Percentiles rank a stretch among this genome's conserved stretches.
phyloP scores from a whole-genome alignment of 768 basidiomycete species.

The Cystofilobasidium capitatum region DNA sequence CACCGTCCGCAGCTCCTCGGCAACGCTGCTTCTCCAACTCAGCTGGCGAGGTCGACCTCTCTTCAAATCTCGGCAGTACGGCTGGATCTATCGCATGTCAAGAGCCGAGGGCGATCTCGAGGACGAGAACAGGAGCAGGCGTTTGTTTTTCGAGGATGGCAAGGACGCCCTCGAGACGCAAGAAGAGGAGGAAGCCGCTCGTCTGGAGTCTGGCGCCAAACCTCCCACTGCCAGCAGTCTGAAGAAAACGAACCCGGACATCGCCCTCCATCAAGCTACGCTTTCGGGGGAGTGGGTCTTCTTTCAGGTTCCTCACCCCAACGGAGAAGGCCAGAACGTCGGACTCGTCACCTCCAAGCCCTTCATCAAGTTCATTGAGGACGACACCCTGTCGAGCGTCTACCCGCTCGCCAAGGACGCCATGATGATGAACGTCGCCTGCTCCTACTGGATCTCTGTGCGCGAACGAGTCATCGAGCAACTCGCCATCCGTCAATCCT shows the following conservation, averaged over 20 bases:
- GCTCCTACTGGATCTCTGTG: constrained; percentile 95
- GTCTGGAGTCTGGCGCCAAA: constrained; percentile 12
- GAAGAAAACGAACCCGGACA: constrained; percentile 46
- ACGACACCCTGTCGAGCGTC: constrained; percentile 74
- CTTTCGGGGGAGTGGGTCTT: constrained; percentile 52
- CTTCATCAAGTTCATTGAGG: constrained; percentile 78
- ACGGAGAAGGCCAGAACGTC: constrained; percentile 90
- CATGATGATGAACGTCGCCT: constrained; percentile 81
- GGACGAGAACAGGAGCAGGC: constrained; percentile 1
- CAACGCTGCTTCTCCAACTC: constrained; percentile 73
- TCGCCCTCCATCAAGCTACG: constrained; percentile 51
- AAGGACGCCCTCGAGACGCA: background rate
- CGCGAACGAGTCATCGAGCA: constrained; percentile 85
- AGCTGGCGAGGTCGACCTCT: constrained; percentile 83
- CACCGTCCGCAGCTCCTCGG: constrained; percentile 68
- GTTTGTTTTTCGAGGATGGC: background rate
- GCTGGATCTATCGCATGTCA: constrained; percentile 81
- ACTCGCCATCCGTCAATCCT: constrained; percentile 73
- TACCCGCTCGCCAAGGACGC: constrained; percentile 65
- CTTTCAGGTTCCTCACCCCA: constrained; percentile 92
- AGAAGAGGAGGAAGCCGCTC: background rate
- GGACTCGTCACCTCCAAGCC: constrained; percentile 80
- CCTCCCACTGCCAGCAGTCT: constrained; percentile 44
- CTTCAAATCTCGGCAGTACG: constrained; percentile 72
- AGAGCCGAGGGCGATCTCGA: constrained; percentile 18